Conservation (phyloP, 352 stramenopile genomes). For the Pythium dissotocum region DNA sequence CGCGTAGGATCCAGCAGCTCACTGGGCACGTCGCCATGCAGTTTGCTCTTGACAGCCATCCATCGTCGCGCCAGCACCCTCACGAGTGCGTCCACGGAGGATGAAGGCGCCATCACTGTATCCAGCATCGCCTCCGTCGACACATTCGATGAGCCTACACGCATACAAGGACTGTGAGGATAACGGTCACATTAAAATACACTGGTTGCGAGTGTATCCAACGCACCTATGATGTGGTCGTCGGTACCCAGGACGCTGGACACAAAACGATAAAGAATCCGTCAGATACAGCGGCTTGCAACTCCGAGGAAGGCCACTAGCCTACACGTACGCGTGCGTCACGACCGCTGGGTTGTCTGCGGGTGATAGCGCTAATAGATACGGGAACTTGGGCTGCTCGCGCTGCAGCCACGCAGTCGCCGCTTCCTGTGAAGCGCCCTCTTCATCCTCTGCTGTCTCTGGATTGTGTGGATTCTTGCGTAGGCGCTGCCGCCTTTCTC, state of each 20-base stretch:
- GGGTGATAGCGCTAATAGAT: constrained; percentile 54
- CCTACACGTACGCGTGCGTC: constrained; percentile 19
- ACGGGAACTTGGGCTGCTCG: constrained; percentile 63
- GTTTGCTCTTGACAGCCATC: constrained; percentile 36
- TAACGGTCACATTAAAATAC: neutral
- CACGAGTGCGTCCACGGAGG: constrained; percentile 24
- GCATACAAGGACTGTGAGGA: neutral
- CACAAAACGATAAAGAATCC: no score
- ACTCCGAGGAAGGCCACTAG: no score
- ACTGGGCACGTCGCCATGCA: constrained; percentile 46
- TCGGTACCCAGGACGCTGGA: constrained; percentile 7
- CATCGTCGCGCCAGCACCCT: constrained; percentile 41
- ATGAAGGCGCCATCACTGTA: constrained; percentile 31
- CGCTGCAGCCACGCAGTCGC: constrained; percentile 48
- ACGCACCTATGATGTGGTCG: constrained; percentile 18
- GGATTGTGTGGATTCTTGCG: constrained; percentile 11
- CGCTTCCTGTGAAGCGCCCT: neutral
- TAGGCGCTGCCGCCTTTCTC: constrained; percentile 5
- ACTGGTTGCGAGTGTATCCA: no score
- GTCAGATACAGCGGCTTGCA: no score
- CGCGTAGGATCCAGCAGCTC: constrained; percentile 38
- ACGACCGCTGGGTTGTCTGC: constrained; percentile 44
- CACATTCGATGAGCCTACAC: constrained; percentile 38
- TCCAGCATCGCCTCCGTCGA: constrained; percentile 37
- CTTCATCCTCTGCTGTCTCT: neutral